phyloP scores from a whole-genome alignment of 2,329 filamentous ascomycete genomes.

The Trichoderma sp. region DNA sequence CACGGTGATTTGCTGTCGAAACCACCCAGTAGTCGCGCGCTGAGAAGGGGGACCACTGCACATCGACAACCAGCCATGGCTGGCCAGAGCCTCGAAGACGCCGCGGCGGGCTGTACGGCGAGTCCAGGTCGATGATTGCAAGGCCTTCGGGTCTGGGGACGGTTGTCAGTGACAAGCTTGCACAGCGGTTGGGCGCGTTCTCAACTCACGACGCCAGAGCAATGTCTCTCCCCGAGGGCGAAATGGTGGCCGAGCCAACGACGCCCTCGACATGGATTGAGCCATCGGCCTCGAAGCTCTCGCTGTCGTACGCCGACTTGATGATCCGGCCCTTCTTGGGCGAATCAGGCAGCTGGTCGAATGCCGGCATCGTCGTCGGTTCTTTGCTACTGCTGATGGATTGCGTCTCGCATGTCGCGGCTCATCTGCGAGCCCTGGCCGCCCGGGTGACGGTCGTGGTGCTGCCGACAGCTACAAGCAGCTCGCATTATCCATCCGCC shows the following conservation, averaged over 20 bases:
- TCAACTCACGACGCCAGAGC: conserved; percentile 74
- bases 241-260: conserved; percentile 90
- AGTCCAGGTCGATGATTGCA: conserved; percentile 89
- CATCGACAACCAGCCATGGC: conserved; percentile 93
- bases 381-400: conserved; percentile 29
- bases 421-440: conserved; percentile 20
- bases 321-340: conserved; percentile 61
- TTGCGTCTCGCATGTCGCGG: conserved; percentile 32
- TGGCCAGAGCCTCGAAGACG: conserved; percentile 79
- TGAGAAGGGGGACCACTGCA: conserved; percentile 95
- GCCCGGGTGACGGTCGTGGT: conserved; percentile 11
- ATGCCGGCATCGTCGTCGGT: conserved; percentile 51
- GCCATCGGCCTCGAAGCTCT: conserved; percentile 82
- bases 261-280: conserved; percentile 79
- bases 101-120: conserved; percentile 81
- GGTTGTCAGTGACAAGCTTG: conserved; percentile 1
- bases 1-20: conserved; percentile 92
- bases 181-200: conserved; percentile 11
- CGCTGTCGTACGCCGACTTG: conserved; percentile 76
- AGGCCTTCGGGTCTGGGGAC: conserved; percentile 71
- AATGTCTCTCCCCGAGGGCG: conserved; percentile 85
- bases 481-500: conserved; percentile 20
- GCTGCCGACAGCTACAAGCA: conserved; percentile 18
- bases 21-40: conserved; percentile 89
- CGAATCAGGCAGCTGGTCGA: conserved; percentile 48